These are phyloP conservation scores for Calonectria pseudoturangicola DNA, from an alignment of 2,329 filamentous ascomycete genomes.

Conservation along the genomic window DNA sequence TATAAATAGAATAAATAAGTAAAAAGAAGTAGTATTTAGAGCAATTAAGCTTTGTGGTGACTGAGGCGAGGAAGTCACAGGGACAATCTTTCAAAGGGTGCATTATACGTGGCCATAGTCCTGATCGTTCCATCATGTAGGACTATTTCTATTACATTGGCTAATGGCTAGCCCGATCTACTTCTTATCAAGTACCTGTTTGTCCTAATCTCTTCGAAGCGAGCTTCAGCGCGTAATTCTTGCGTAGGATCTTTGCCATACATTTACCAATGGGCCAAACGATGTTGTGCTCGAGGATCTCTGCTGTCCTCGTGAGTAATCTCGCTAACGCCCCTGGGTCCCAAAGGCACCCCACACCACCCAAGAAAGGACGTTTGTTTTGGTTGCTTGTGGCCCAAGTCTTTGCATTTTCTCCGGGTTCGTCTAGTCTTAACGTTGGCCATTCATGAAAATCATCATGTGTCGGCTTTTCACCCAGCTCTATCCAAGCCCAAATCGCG, in stretches of 20 bases:
- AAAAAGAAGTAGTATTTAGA: no score
- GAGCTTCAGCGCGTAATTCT: neutral
- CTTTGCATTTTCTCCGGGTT: neutral
- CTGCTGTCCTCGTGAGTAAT: neutral
- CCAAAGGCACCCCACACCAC: conserved; percentile 10
- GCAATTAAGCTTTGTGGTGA: no score
- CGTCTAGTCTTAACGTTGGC: conserved; percentile 7
- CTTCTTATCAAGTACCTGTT: neutral
- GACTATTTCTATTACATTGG: no score
- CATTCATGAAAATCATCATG: neutral
- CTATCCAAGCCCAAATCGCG: conserved; percentile 11
- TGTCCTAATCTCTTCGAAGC: no score
- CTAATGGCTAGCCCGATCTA: no score
- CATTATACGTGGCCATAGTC: no score
- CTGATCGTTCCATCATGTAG: no score
- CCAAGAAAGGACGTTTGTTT: neutral
- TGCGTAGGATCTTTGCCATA: neutral
- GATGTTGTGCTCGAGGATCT: conserved; percentile 2
- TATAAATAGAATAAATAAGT: no score
- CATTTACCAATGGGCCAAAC: conserved; percentile 1
- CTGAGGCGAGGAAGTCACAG: no score
- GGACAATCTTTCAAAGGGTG: no score
- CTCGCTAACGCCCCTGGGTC: neutral
- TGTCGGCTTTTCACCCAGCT: neutral
- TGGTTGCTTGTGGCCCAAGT: neutral